Percentiles rank a stretch among this genome's conserved stretches.
phyloP scores from a whole-genome alignment of 192 early-diverging fungal species.

The Linnemannia schmuckeri region DNA sequence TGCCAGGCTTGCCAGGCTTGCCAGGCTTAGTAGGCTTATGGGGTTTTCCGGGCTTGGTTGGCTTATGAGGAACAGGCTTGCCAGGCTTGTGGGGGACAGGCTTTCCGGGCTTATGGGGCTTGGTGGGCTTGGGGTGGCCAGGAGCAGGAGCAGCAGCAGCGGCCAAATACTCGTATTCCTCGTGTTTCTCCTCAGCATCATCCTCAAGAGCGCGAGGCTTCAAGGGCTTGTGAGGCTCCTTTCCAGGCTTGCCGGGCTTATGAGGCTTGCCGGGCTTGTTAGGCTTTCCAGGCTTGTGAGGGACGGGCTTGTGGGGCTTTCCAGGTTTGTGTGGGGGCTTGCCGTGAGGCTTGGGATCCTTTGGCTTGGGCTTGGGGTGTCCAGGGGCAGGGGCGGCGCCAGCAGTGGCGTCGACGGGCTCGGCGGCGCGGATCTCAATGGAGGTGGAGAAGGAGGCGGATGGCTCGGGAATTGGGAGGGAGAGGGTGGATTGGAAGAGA shows the following conservation, averaged over 20 bases:
- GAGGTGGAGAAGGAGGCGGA: neutral
- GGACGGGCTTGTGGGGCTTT: conserved; percentile 4
- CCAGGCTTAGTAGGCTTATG: conserved; percentile 7
- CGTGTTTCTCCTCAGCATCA: too few relatives aligned
- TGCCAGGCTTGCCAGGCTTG: neutral
- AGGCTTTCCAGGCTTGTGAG: conserved; percentile 9
- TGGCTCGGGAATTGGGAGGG: neutral
- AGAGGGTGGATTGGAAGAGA: conserved; percentile 21
- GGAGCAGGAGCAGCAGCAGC: neutral
- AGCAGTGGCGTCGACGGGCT: neutral
- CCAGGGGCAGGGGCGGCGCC: neutral
- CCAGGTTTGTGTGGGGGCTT: conserved; percentile 6
- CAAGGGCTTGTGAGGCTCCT: neutral
- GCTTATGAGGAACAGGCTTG: conserved; percentile 8
- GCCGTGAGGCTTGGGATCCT: neutral
- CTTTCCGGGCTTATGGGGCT: neutral
- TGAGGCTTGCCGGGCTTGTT: neutral
- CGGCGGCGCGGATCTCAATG: neutral
- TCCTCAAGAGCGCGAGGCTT: neutral
- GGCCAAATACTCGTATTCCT: too few relatives aligned
- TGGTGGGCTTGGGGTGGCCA: neutral
- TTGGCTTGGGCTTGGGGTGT: conserved; percentile 3
- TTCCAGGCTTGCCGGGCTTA: neutral
- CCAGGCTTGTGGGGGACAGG: conserved; percentile 3
- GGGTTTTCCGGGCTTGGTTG: neutral